Conservation (phyloP, 1,139 yeast genomes). For the Pneumocystis sp. region DNA sequence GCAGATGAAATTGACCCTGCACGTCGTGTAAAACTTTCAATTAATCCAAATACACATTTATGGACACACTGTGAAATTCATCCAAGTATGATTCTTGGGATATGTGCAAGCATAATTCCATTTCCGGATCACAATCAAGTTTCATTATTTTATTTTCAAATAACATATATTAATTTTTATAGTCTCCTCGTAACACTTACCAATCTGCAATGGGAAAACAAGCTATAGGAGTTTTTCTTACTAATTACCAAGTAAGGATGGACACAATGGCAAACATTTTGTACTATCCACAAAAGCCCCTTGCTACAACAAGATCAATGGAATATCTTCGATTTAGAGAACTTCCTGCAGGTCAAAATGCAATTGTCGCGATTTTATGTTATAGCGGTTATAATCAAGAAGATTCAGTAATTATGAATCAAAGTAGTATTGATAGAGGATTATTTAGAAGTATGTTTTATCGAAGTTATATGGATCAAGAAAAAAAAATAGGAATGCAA, state of each 20-base stretch:
- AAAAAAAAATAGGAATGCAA: conserved; percentile 95
- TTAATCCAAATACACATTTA: conserved; percentile 55
- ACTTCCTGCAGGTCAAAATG: conserved; percentile 97
- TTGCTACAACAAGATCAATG: conserved; percentile 98
- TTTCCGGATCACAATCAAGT: conserved; percentile 92
- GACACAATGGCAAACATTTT: conserved; percentile 97
- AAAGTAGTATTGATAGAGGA: conserved; percentile 92
- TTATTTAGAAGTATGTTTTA: conserved; percentile 87
- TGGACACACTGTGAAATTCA: conserved; percentile 98
- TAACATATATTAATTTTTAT: not conserved
- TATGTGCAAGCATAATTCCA: conserved; percentile 96
- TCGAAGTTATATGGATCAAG: conserved; percentile 97
- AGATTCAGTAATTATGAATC: conserved; percentile 99
- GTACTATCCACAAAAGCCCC: conserved; percentile 96
- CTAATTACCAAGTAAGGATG: conserved; percentile 93
- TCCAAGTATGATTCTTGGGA: conserved; percentile 97
- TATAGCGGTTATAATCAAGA: conserved; percentile 98
- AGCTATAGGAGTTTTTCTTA: conserved; percentile 99
- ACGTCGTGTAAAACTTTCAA: conserved; percentile 66
- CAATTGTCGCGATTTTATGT: conserved; percentile 94
- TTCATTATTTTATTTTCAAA: not conserved
- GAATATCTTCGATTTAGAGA: conserved; percentile 94
- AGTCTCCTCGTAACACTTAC: conserved; percentile 97
- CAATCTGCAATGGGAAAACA: conserved; percentile 99
- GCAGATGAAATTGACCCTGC: conserved; percentile 55